A percentile compares a stretch with the other conserved stretches of the same genome.
phyloP scores from a whole-genome alignment of 2,329 filamentous ascomycete species.

The Hawksworthiomyces lignivorus region DNA sequence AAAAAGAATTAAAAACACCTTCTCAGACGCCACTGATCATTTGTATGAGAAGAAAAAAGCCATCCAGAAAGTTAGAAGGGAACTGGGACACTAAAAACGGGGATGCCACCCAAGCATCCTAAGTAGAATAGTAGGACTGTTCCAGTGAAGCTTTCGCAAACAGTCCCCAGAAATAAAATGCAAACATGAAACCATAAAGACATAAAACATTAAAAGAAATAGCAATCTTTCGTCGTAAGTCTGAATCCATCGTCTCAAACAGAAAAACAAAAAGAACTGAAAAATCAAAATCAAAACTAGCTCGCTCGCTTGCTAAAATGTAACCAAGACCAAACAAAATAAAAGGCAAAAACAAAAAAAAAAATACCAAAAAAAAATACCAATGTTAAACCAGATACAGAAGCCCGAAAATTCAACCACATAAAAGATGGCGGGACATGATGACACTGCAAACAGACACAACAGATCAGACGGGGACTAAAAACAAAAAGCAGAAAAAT shows the following conservation, averaged over 20 bases:
- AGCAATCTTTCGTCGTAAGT: slow-evolving; percentile 3
- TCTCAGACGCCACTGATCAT: neutral
- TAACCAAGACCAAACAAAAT: neutral
- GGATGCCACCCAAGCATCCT: too few species aligned
- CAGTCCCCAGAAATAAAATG: too few species aligned
- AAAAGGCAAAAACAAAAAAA: slow-evolving; percentile 4
- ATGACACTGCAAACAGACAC: slow-evolving; percentile 7
- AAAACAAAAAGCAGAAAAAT: neutral
- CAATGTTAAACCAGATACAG: slow-evolving; percentile 11
- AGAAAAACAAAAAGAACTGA: neutral
- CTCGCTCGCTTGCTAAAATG: slow-evolving; percentile 2
- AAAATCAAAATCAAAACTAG: neutral
- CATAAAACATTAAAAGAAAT: slow-evolving; percentile 4
- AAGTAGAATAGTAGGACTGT: too few species aligned
- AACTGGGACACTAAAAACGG: neutral
- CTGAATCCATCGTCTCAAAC: neutral
- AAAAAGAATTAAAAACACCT: slow-evolving; percentile 1
- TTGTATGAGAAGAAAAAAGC: neutral
- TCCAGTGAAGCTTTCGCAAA: slow-evolving; percentile 10
- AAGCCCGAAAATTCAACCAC: slow-evolving; percentile 1
- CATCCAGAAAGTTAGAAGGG: neutral
- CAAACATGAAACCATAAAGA: slow-evolving; percentile 8
- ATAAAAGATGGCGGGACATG: slow-evolving; percentile 2
- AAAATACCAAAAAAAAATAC: slow-evolving; percentile 9
- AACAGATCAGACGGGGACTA: slow-evolving; percentile 9